Conservation (phyloP, 2,329 filamentous ascomycete species). For the Ophiosphaerella herpotricha region DNA sequence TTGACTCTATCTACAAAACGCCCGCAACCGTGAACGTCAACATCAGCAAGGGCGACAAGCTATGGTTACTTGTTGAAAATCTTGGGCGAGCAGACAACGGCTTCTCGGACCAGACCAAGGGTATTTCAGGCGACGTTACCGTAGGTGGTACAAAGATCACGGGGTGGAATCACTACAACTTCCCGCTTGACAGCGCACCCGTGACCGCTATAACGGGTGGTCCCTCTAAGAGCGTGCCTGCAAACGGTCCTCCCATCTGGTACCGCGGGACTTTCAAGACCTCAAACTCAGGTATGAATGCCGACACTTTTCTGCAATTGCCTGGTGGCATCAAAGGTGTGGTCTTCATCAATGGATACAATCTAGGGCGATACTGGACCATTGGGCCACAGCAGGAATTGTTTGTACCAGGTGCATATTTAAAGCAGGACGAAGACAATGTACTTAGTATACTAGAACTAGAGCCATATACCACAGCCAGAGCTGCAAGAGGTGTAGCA, state of each 20-base stretch:
- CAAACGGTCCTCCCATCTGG: conserved; percentile 13
- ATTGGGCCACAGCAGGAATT: conserved; percentile 56
- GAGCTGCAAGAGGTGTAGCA: conserved; percentile 15
- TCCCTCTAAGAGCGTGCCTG: neutral
- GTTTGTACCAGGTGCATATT: conserved; percentile 51
- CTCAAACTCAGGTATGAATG: conserved; percentile 1
- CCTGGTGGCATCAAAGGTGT: conserved; percentile 51
- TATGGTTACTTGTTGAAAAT: conserved; percentile 56
- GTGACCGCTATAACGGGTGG: neutral
- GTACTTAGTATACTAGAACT: conserved; percentile 52
- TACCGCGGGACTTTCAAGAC: conserved; percentile 25
- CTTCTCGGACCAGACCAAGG: conserved; percentile 52
- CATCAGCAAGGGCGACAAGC: conserved; percentile 47
- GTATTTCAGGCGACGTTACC: conserved; percentile 51
- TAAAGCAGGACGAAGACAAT: conserved; percentile 42
- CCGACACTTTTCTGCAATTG: conserved; percentile 49
- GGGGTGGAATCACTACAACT: conserved; percentile 49
- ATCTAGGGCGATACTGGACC: conserved; percentile 55
- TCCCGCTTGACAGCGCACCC: conserved; percentile 37
- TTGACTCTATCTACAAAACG: conserved; percentile 52
- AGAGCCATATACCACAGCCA: conserved; percentile 40
- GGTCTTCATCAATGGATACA: conserved; percentile 54
- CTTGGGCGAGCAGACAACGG: conserved; percentile 54
- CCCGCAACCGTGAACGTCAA: conserved; percentile 47
- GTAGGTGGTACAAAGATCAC: conserved; percentile 41